Evolutionary conservation across 225 moss, liverwort and hornwort genomes (phyloP).

Genomic region (Marchantia polymorpha): DNA sequence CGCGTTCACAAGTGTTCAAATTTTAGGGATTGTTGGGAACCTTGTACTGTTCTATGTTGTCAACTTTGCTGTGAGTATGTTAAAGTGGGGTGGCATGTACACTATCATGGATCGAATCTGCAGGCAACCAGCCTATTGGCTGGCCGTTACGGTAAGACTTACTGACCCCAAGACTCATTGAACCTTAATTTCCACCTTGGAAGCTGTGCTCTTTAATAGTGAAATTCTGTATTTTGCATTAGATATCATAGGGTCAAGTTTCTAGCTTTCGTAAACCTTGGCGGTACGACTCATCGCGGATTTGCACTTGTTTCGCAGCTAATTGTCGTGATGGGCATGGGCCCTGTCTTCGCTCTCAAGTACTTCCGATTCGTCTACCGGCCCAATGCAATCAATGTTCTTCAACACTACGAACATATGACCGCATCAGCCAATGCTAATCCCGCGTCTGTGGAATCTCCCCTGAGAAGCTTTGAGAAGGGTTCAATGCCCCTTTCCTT

Average conservation of each 20-base stretch:
- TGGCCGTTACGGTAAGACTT: slow-evolving; percentile 62
- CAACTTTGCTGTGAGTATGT: slow-evolving; percentile 67
- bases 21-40: slow-evolving; percentile 75
- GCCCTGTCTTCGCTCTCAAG: slow-evolving; percentile 78
- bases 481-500: slow-evolving; percentile 20
- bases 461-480: slow-evolving; percentile 43
- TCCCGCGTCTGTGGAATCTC: slow-evolving; percentile 44
- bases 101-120: slow-evolving; percentile 89
- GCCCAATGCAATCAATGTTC: slow-evolving; percentile 74
- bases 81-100: slow-evolving; percentile 71
- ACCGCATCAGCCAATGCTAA: slow-evolving; percentile 10
- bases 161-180: background rate
- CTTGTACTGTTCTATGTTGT: slow-evolving; percentile 69
- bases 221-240: too few species aligned
- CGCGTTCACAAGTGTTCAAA: slow-evolving; percentile 73
- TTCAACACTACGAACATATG: slow-evolving; percentile 73
- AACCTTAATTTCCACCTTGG: background rate
- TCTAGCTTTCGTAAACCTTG: background rate
- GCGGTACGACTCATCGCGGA: background rate
- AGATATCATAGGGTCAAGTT: background rate
- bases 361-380: slow-evolving; percentile 70
- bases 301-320: slow-evolving; percentile 48
- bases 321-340: slow-evolving; percentile 73
- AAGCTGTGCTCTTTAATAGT: too few species aligned
- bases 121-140: slow-evolving; percentile 85